Percentiles rank a stretch among this genome's conserved stretches.
phyloP scores from a whole-genome alignment of 2,329 filamentous ascomycete species.

The Sporothrix brunneoviolacea region DNA sequence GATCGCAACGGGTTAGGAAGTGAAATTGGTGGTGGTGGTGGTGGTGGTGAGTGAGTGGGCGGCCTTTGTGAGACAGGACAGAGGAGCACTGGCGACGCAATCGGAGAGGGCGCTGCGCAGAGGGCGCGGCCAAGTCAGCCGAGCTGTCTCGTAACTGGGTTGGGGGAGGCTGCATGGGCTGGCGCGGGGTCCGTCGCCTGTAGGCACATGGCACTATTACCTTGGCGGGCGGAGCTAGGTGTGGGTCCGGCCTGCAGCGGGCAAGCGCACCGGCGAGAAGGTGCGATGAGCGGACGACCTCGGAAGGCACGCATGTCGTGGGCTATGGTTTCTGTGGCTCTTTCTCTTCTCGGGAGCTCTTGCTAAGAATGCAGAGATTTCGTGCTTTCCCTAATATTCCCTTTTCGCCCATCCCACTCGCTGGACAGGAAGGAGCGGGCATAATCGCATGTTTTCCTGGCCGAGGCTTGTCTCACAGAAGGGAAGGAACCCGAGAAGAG shows the following conservation, averaged over 20 bases:
- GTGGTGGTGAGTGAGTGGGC: no score
- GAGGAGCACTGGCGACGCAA: constrained; percentile 1
- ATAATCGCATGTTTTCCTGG: no score
- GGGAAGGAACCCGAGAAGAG: no score
- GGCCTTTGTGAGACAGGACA: constrained; percentile 1
- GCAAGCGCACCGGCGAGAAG: neutral
- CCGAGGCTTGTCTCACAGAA: no score
- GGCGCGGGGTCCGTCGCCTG: constrained; percentile 2
- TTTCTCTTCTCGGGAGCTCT: neutral
- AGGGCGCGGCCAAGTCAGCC: neutral
- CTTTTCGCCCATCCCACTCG: no score
- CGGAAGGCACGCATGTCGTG: neutral
- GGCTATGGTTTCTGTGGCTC: no score
- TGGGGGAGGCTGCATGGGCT: constrained; percentile 5
- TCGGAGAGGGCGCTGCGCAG: neutral
- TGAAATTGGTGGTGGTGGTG: neutral
- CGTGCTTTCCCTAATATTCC: no score
- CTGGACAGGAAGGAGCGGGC: no score
- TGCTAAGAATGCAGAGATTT: no score
- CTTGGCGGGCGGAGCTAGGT: constrained; percentile 5
- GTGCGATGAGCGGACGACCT: constrained; percentile 5
- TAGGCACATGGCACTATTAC: constrained; percentile 9
- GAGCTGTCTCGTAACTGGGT: neutral
- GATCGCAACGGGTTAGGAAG: constrained; percentile 2
- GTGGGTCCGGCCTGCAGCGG: no score